Base-by-base conservation (phyloP, 2,329 filamentous ascomycete species). In the Nemania sp. region DNA sequence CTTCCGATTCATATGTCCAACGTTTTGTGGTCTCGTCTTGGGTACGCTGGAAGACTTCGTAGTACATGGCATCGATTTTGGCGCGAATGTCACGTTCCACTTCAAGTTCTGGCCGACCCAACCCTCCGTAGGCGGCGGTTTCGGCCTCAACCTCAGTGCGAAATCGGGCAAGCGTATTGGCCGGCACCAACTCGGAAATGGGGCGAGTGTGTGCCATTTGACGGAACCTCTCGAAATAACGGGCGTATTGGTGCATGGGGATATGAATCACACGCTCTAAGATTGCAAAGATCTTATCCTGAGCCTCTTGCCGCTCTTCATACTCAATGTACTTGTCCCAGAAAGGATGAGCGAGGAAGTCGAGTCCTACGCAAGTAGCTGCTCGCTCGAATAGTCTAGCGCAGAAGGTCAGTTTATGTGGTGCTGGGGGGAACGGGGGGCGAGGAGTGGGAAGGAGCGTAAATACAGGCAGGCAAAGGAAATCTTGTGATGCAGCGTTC, bases 291-390 rank as follows among this genome's bases (percentile, higher is more conserved):
- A 97, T 90, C 66, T 86, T 90, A 60, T 95, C 90, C 12, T 88
- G 83, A 0, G 88, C 85, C 66, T 96, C 91, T 57, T 93, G 80
- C 1, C 92, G 88, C 70, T 97, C 92, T 70, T 97, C 94, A 66
- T 95, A 97, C 70, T 97, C 94, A 60, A 99, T 84, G 68, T 96
- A 99, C 74, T 96, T 97, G 73, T 99, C 94, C 94, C 94, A 99
- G 75, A 99, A 97, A 1, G 91, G 91, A 69, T 97, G 91, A 2
- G 92, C 88, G 24, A 96, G 80, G 69, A 96, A 99, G 73, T 99
- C 94, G 15, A 97, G 81, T 14, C 94, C 94, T 34, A 96, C 91
- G 65, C 83, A 87, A 24, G 82, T 81, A 23, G 91, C 89, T 59
- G 89, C 94, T 62, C 94, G 89, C 71, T 99, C 93, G 69, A 97